Base-by-base conservation (phyloP, 495 filamentous ascomycete genomes). In the Clohesyomyces aquaticus region DNA sequence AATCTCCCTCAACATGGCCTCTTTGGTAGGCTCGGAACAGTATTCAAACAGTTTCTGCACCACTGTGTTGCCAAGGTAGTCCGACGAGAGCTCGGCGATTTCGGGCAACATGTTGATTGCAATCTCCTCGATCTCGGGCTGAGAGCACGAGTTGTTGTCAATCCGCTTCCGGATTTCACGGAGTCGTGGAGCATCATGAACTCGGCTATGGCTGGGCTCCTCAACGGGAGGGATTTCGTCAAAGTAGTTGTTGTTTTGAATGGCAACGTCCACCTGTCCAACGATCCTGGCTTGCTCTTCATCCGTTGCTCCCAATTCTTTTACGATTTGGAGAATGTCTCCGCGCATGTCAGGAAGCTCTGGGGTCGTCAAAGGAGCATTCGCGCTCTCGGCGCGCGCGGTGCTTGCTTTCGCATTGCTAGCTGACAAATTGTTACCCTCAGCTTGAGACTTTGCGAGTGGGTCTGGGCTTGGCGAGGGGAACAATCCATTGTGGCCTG, bases 51-150 rank as follows among this genome's bases (percentile, higher is more conserved):
- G 77, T 76, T 98, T 98, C 75, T 98, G 94, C 23, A 98, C 94
- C n/a, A 98, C 94, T 0, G 94, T 98, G 76, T 98, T 98, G 67
- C 94, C 94, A 55, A 98, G 83, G 68, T 98, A 98, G 72, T 98
- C 94, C 10, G 91, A 93, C 19, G 94, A 81, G 18, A 98, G 82
- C 74, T 98, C 94, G 12, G 93, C 91, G 71, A 98, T 92, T 77
- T 98, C 94, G 26, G 91, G 90, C 16, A 98, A 83, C 95, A 98
- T 98, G 28, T 87, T 87, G 25, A 87, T 78, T 29, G 94, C 95
- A 69, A 93, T 95, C 62, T 87, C 88, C 73, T 98, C 94, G 66
- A 98, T 93, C 73, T 98, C 94, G 12, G 86, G 81, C 47, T 87
- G 82, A 1, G 88, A 89, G 71, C 91, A 88, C 42, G 89, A 88